Percentiles rank a stretch among this genome's conserved stretches.
Evolutionary conservation across 805 yeast species (phyloP).

Genomic region (Candida koratica): DNA sequence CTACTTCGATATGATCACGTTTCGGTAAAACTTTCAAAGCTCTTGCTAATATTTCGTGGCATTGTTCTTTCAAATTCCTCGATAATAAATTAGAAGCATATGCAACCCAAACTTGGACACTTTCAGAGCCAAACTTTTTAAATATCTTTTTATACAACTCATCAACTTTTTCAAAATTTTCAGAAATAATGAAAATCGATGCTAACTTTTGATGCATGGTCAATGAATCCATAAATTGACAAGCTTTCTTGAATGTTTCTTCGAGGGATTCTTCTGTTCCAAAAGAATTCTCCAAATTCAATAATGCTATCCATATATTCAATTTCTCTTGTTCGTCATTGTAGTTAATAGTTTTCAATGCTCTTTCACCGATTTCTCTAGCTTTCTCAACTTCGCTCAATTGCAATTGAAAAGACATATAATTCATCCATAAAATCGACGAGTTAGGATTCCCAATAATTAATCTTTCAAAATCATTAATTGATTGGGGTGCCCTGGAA

Average conservation of each 20-base stretch:
- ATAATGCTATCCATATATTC: constrained; percentile 93
- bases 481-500: constrained; percentile 87
- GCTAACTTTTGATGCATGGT: constrained; percentile 77
- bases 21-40: constrained; percentile 71
- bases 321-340: constrained; percentile 90
- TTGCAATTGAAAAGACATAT: constrained; percentile 96
- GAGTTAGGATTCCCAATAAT: constrained; percentile 91
- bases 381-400: constrained; percentile 93
- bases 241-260: constrained; percentile 74
- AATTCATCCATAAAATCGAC: constrained; percentile 94
- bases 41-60: constrained; percentile 68
- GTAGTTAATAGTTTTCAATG: constrained; percentile 81
- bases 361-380: constrained; percentile 88
- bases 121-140: constrained; percentile 68
- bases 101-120: constrained; percentile 73
- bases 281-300: constrained; percentile 90
- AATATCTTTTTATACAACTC: constrained; percentile 60
- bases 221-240: constrained; percentile 87
- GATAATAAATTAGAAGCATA: constrained; percentile 74
- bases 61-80: constrained; percentile 51
- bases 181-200: constrained; percentile 70
- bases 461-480: constrained; percentile 85
- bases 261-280: constrained; percentile 83
- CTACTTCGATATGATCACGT: constrained; percentile 72
- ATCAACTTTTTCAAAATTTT: constrained; percentile 67